Base-by-base conservation (phyloP, 352 stramenopile genomes). In the Pythium utonaiense region DNA sequence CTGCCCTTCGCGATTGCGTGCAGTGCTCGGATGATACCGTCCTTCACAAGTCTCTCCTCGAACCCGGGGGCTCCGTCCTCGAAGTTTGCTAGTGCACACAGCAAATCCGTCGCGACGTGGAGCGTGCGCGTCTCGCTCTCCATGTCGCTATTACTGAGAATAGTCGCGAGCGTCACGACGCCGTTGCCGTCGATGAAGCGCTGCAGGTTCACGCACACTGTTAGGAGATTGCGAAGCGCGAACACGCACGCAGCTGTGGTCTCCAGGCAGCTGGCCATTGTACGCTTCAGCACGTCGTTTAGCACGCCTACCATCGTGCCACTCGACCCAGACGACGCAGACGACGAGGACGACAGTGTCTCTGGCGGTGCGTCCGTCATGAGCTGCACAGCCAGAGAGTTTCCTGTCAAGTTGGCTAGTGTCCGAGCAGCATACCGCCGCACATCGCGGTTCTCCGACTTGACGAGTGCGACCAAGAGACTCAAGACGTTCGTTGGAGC, bases 221-320 rank as follows among this genome's bases (percentile, higher is more conserved):
- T 80, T 44, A 93, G 80, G 27, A 93, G 67, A 40, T 93, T 93
- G 30, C 80, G 80, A 10, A 93, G 66, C n/a, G 77, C 60, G 31
- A 89, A 83, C 4, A 93, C 82, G 31, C 84, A 88, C 0, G 78
- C 60, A 12, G 64, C 69, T 30, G 78, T 79, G 21, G 77, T 91
- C 36, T 62, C 62, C n/a, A 88, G 62, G 25, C 80, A 92, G 34
- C 69, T 64, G 9, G 67, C 60, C 66, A 88, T 83, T 17, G 67
- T 76, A 33, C 77, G 73, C 70, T 88, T 83, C 65, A 92, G 77
- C n/a, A 73, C 71, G 52, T 89, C 78, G 30, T 89, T 88, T 6
- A 92, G 69, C 17, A 85, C 77, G 16, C 53, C 64, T 21, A 85
- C 72, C 22, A 84, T 57, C 42, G 57, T 40, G n/a, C 64, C 62